Evolutionary conservation across 1,139 yeast genomes (phyloP).

Genomic region (Citeromyces hawaiiensis): DNA sequence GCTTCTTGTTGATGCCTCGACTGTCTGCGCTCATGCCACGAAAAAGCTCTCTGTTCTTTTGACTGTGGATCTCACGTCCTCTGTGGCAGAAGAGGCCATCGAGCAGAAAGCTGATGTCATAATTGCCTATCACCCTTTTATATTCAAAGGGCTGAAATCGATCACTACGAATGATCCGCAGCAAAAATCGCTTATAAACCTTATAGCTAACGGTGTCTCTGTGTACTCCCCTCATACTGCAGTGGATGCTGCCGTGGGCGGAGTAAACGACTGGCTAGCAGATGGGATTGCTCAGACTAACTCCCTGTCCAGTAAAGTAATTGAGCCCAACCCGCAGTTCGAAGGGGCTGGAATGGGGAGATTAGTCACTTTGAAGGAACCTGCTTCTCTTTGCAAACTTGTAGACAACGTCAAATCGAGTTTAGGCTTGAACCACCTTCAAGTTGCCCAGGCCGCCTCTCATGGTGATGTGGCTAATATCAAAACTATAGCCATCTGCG

Average conservation of each 20-base stretch:
- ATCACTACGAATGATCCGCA: slow-evolving; percentile 51
- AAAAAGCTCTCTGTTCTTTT: slow-evolving; percentile 30
- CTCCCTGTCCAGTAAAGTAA: slow-evolving; percentile 15
- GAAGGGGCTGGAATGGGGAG: slow-evolving; percentile 78
- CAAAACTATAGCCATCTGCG: slow-evolving; percentile 70
- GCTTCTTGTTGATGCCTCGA: slow-evolving; percentile 54
- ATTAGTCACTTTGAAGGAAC: slow-evolving; percentile 32
- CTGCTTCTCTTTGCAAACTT: slow-evolving; percentile 29
- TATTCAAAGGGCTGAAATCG: slow-evolving; percentile 79
- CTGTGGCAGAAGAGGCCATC: slow-evolving; percentile 82
- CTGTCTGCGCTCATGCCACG: slow-evolving; percentile 9
- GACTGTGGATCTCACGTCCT: slow-evolving; percentile 73
- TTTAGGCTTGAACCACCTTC: slow-evolving; percentile 42
- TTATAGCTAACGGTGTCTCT: slow-evolving; percentile 64
- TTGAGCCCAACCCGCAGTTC: slow-evolving; percentile 19
- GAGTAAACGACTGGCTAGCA: slow-evolving; percentile 87
- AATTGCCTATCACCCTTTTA: slow-evolving; percentile 90
- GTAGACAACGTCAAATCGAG: slow-evolving; percentile 40
- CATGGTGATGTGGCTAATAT: slow-evolving; percentile 19
- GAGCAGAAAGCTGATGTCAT: slow-evolving; percentile 34
- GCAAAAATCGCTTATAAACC: slow-evolving; percentile 58
- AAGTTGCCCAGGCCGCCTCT: slow-evolving; percentile 30
- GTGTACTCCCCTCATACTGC: slow-evolving; percentile 97
- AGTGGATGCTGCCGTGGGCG: slow-evolving; percentile 81
- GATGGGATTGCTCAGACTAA: slow-evolving; percentile 33